A percentile compares a stretch with the other conserved stretches of the same genome.
Conservation (phyloP, 768 basidiomycete species). For the Trametes sanguinea region DNA sequence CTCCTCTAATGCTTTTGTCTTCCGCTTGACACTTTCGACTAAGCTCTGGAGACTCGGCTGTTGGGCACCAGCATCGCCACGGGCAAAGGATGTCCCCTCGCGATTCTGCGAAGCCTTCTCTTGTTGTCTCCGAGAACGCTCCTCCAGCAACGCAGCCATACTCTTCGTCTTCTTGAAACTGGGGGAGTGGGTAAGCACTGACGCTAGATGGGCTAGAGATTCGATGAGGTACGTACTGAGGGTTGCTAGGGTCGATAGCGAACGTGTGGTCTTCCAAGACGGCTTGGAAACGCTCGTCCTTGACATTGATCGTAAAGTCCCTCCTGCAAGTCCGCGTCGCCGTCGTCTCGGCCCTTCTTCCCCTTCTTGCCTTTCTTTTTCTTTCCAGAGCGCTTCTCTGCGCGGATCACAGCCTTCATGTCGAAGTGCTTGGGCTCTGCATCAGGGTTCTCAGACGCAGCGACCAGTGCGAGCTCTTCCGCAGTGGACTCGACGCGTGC, state of each 20-base stretch:
- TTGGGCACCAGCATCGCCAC: constrained; percentile 24
- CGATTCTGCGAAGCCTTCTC: constrained; percentile 26
- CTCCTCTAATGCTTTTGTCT: constrained; percentile 44
- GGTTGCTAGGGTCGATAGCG: constrained; percentile 95
- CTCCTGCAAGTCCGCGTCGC: constrained; percentile 69
- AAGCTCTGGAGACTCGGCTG: constrained; percentile 58
- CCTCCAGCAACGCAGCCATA: constrained; percentile 84
- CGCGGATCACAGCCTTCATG: constrained; percentile 84
- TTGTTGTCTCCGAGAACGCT: constrained; percentile 69
- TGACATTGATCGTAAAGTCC: constrained; percentile 82
- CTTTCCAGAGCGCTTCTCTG: constrained; percentile 67
- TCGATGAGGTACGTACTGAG: constrained; percentile 65
- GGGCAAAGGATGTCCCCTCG: constrained; percentile 3
- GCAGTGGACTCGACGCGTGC: constrained; percentile 49
- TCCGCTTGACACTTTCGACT: constrained; percentile 88
- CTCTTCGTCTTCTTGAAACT: constrained; percentile 93
- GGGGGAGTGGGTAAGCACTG: constrained; percentile 3
- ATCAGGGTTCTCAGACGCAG: constrained; percentile 53
- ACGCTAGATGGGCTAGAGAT: neutral
- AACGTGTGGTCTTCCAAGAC: constrained; percentile 89
- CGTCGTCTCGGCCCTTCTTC: constrained; percentile 51
- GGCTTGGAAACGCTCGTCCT: constrained; percentile 85
- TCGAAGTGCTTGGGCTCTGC: constrained; percentile 80
- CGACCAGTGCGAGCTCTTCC: constrained; percentile 67
- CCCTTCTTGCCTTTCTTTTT: constrained; percentile 42